Conservation (phyloP, 305 asterid species). For the Fraxinus sp. region DNA sequence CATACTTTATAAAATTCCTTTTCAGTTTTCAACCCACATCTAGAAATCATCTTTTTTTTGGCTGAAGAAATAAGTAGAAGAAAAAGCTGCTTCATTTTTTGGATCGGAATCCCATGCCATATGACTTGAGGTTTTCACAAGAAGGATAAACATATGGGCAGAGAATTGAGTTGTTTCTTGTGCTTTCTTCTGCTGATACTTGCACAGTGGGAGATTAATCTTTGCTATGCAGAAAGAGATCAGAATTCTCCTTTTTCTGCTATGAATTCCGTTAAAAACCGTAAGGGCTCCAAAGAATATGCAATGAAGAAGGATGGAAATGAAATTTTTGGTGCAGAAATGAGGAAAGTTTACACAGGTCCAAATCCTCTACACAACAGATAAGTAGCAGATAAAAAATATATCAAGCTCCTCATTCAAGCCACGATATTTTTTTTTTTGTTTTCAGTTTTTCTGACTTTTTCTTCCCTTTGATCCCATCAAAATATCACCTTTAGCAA, state of each 20-base stretch:
- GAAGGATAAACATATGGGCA: constrained; percentile 37
- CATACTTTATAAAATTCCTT: constrained; percentile 4
- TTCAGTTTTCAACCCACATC: constrained; percentile 1
- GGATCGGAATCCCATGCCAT: background rate
- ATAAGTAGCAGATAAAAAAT: constrained; percentile 37
- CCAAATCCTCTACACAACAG: constrained; percentile 95
- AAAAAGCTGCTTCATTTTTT: background rate
- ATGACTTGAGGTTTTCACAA: constrained; percentile 35
- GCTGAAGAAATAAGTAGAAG: constrained; percentile 21
- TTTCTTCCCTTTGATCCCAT: background rate
- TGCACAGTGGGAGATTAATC: constrained; percentile 38
- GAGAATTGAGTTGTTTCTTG: constrained; percentile 25
- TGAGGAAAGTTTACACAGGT: constrained; percentile 81
- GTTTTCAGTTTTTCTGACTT: background rate
- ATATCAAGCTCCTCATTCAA: constrained; percentile 30
- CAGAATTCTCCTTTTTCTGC: constrained; percentile 22
- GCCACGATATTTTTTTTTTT: constrained; percentile 9
- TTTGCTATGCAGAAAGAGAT: constrained; percentile 39
- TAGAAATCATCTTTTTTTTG: background rate
- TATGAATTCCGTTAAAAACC: constrained; percentile 25
- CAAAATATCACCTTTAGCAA: background rate
- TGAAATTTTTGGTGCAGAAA: constrained; percentile 55
- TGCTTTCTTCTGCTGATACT: constrained; percentile 46
- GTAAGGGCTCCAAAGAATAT: constrained; percentile 19
- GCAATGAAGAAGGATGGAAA: constrained; percentile 27